These are phyloP conservation scores for Helianthus tuberosus DNA, from an alignment of 129 eudicot genomes.

Conservation along the genomic window DNA sequence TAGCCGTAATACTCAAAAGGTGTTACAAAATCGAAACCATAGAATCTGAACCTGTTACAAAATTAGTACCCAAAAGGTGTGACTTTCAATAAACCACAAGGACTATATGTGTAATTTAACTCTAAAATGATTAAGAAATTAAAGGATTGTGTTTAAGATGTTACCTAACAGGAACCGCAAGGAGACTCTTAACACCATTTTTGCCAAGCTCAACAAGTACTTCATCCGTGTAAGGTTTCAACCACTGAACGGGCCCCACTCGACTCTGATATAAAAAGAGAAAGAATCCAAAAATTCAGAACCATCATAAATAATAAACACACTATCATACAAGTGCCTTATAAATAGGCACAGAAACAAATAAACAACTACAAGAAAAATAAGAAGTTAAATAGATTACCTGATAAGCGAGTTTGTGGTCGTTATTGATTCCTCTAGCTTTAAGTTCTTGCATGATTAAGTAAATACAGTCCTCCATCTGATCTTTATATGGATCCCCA, in stretches of 20 bases:
- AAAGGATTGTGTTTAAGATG: not conserved
- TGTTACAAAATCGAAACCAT: no score
- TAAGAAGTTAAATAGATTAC: conserved; percentile 36
- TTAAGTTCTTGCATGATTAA: conserved; percentile 86
- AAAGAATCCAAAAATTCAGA: not conserved
- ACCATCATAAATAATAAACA: not conserved
- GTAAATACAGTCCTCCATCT: conserved; percentile 91
- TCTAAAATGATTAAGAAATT: no score
- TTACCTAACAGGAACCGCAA: conserved; percentile 96
- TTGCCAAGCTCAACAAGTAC: conserved; percentile 91
- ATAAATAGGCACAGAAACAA: not conserved
- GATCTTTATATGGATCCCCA: conserved; percentile 96
- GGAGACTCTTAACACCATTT: conserved; percentile 82
- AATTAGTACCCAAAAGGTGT: no score
- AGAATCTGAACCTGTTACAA: no score
- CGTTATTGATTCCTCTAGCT: conserved; percentile 70
- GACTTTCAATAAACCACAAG: no score
- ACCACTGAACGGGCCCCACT: conserved; percentile 96
- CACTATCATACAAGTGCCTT: conserved; percentile 7
- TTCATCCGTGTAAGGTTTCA: conserved; percentile 98
- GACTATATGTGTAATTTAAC: no score
- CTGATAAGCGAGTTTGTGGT: conserved; percentile 87
- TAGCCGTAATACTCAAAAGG: no score
- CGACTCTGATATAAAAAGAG: conserved; percentile 65
- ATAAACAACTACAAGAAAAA: not conserved